Evolutionary conservation across 192 early-diverging fungal genomes (phyloP), one percentile per base, ranked within the genome.

Genomic region (Coemansia biformis): DNA sequence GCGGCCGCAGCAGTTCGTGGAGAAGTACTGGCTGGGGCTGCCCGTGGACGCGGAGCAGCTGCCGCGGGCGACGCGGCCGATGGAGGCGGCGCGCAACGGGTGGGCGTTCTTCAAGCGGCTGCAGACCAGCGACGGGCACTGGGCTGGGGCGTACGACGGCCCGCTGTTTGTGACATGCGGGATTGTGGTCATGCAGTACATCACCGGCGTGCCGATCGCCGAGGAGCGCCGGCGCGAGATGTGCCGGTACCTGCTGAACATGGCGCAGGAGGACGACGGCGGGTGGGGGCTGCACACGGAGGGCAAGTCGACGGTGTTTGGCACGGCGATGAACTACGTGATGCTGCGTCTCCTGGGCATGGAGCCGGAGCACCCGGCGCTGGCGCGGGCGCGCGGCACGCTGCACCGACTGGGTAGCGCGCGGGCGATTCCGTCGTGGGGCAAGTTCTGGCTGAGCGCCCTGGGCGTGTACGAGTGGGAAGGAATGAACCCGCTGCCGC

Each of bases 281-380:
- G 96, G 96, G 8, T 99, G 93, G 93, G 94, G 96, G 12, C 79
- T 99, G 87, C 96, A 99, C 65, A 89, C 90, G 38, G 94, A 96
- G 70, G 80, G 88, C 38, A 66, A 78, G 18, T 96, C 94, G 16
- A 92, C 94, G 2, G 90, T 88, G 10, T 99, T 99, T 76, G 93
- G 93, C 41, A 99, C 96, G 0, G 85, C 89, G 1, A 66, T 99
- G 42, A 99, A 96, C 69, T 99, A 99, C 62, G 86, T 90, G 9
- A 77, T 83, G 15, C 77, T 96, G 34, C 84, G 96, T 34, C 79
- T 97, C 21, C 66, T 99, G 13, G 94, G 94, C 12, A 65, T 95
- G 34, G 76, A 76, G 13, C 78, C 86, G 4, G 90, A 97, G 45
- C 86, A 99, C 53, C 86, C 91, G 24, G 92, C 82, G 33, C 84